These are phyloP conservation scores for Ophiostoma himal-ulmi DNA, from an alignment of 2,329 filamentous ascomycete species.

Conservation along the genomic window DNA sequence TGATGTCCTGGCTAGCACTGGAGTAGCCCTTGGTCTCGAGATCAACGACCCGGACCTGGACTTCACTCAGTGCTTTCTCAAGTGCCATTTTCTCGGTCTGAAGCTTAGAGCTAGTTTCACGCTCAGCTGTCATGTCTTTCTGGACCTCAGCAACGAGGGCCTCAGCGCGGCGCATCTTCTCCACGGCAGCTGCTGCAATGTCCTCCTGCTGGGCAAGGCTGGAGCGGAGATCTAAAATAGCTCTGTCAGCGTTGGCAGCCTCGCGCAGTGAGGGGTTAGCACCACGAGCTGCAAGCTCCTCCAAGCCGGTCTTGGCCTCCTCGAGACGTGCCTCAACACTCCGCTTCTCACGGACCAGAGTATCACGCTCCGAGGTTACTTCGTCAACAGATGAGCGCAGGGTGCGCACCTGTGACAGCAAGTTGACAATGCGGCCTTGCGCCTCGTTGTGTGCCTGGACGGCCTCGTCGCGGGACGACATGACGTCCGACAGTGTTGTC, in stretches of 20 bases:
- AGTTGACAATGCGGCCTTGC: conserved; percentile 83
- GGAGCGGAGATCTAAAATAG: conserved; percentile 76
- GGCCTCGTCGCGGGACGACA: conserved; percentile 88
- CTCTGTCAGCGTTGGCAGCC: conserved; percentile 76
- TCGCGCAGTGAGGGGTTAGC: conserved; percentile 85
- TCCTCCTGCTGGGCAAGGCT: conserved; percentile 89
- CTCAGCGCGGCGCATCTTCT: conserved; percentile 95
- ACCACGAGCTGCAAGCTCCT: conserved; percentile 77
- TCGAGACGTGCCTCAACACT: conserved; percentile 76
- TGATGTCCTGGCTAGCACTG: conserved; percentile 87
- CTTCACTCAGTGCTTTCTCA: conserved; percentile 85
- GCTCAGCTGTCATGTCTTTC: conserved; percentile 81
- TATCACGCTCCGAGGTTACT: conserved; percentile 75
- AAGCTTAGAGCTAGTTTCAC: conserved; percentile 72
- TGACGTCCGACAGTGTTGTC: conserved; percentile 79
- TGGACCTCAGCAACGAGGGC: conserved; percentile 82
- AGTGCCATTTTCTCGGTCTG: conserved; percentile 85
- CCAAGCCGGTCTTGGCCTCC: conserved; percentile 81
- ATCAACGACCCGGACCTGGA: conserved; percentile 84
- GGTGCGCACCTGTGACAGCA: conserved; percentile 81
- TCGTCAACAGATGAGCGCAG: conserved; percentile 83
- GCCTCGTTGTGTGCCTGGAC: conserved; percentile 90
- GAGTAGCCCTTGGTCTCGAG: conserved; percentile 97
- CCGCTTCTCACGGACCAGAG: conserved; percentile 81
- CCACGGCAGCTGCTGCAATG: conserved; percentile 81